Percentiles rank a stretch among this genome's conserved stretches.
Conservation (phyloP, 164 flowering plant species). For the Pachysandra terminalis region DNA sequence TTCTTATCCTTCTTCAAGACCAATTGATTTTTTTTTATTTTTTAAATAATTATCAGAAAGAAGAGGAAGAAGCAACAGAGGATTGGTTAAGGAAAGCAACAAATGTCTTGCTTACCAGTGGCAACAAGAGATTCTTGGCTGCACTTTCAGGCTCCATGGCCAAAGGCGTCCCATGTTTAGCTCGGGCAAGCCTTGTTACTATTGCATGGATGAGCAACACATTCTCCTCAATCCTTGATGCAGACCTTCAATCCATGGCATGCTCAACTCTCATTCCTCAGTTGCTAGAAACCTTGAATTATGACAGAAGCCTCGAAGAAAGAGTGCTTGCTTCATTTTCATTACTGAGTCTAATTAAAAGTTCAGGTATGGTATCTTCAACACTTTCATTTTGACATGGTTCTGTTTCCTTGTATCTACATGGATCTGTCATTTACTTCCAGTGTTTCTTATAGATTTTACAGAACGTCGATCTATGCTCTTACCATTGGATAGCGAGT, state of each 20-base stretch:
- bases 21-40: not conserved
- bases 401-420: not conserved
- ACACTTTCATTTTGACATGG: not conserved
- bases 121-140: constrained; percentile 37
- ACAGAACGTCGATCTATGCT: constrained; percentile 31
- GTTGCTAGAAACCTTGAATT: constrained; percentile 34
- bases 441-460: not conserved
- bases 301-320: constrained; percentile 41
- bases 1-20: not conserved
- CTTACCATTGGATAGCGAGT: constrained; percentile 24
- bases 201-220: constrained; percentile 55
- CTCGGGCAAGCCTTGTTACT: constrained; percentile 55
- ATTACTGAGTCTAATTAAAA: constrained; percentile 34
- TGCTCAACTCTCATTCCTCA: constrained; percentile 37
- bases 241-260: constrained; percentile 27
- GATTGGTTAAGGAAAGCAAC: constrained; percentile 51
- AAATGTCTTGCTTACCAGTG: constrained; percentile 35
- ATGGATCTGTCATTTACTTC: not conserved
- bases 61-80: constrained; percentile 46
- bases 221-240: constrained; percentile 27
- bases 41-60: constrained; percentile 28
- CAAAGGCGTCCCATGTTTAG: constrained; percentile 45
- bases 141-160: constrained; percentile 47
- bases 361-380: constrained; percentile 40
- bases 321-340: constrained; percentile 54